phyloP scores from a whole-genome alignment of 1,284 basidiomycete genomes.

The Porodaedalea pini region DNA sequence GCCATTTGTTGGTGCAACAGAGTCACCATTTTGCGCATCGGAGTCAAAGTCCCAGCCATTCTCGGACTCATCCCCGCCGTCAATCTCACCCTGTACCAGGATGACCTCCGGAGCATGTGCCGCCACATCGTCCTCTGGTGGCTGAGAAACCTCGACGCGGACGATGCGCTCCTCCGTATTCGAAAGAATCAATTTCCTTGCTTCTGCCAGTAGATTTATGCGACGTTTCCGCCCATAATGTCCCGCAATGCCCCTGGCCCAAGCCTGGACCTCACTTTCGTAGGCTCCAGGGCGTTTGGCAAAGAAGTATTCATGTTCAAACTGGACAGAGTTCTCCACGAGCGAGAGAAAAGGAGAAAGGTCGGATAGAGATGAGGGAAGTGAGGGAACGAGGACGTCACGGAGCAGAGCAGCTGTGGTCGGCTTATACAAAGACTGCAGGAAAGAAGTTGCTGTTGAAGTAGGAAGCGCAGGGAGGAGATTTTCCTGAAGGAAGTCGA shows the following conservation, averaged over 20 bases:
- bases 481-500: constrained; percentile 54
- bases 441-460: constrained; percentile 41
- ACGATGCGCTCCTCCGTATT: constrained; percentile 31
- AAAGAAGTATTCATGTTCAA: constrained; percentile 58
- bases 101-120: constrained; percentile 3
- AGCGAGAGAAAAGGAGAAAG: constrained; percentile 63
- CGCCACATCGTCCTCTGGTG: not conserved
- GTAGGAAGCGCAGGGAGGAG: constrained; percentile 55
- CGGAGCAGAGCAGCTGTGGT: constrained; percentile 57
- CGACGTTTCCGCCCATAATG: constrained; percentile 75
- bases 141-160: constrained; percentile 32
- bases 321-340: constrained; percentile 49
- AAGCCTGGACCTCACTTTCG: constrained; percentile 53
- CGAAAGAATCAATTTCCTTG: constrained; percentile 46
- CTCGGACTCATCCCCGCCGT: constrained; percentile 26
- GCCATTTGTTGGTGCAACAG: not conserved
- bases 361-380: constrained; percentile 57
- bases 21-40: constrained; percentile 26
- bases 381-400: constrained; percentile 58
- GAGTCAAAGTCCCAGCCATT: constrained; percentile 39
- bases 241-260: constrained; percentile 57
- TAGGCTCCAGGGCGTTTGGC: constrained; percentile 33
- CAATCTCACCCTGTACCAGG: constrained; percentile 11
- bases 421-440: constrained; percentile 53
- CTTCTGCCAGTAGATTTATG: constrained; percentile 54